Evolutionary conservation across 139 green algal genomes (phyloP).

Genomic region (Ulvella scutata): DNA sequence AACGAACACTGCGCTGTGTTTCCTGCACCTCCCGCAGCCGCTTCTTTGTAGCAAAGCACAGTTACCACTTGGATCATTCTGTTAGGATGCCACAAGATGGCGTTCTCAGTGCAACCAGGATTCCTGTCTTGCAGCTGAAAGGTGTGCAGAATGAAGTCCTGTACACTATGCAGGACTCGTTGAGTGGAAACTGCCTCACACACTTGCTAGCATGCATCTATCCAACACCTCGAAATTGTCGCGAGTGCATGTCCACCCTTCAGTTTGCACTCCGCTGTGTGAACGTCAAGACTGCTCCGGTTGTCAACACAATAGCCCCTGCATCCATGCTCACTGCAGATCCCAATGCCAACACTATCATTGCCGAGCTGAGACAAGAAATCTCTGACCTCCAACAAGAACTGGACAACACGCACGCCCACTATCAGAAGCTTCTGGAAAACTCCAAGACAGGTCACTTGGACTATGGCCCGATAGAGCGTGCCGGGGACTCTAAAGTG

Average conservation of each 20-base stretch:
- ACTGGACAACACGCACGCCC: conserved; percentile 29
- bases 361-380: neutral
- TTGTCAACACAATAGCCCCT: conserved; percentile 11
- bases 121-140: too few species aligned
- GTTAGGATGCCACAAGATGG: too few species aligned
- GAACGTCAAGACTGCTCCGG: conserved; percentile 10
- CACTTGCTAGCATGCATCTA: conserved; percentile 23
- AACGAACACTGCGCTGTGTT: too few species aligned
- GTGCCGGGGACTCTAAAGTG: neutral
- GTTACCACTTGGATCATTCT: too few species aligned
- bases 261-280: conserved; percentile 27
- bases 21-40: too few species aligned
- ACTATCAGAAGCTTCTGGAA: conserved; percentile 42
- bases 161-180: neutral
- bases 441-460: neutral
- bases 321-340: neutral
- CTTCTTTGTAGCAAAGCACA: too few species aligned
- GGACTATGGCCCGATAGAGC: neutral
- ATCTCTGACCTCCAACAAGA: conserved; percentile 8
- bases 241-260: conserved; percentile 26
- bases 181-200: conserved; percentile 20
- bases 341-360: neutral
- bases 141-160: too few species aligned
- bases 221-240: conserved; percentile 13
- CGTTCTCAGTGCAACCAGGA: too few species aligned